Evolutionary conservation across 805 yeast species (phyloP), one percentile per base, ranked within the genome.

Genomic region (Candida palmyrensis): DNA sequence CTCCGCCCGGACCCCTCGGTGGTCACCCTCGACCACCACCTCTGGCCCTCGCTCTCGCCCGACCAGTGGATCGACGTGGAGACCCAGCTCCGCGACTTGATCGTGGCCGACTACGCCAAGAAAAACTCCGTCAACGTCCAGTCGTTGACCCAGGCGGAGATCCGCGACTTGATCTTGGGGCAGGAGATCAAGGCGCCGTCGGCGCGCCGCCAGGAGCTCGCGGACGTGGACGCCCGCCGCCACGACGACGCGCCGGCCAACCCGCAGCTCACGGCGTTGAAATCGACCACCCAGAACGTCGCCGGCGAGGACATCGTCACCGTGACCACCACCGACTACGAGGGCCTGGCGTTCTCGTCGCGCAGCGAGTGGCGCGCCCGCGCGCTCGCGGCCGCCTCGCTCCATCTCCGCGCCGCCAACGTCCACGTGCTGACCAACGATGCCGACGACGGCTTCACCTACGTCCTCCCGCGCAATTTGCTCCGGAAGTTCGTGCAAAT

Each of bases 221-320:
- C 89, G 0, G 89, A 82, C 37, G 68, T 86, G 32, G 88, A 80
- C 33, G 38, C 35, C 16, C 71, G 72, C 6, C 51, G 62, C 0
- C 55, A 55, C 25, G 71, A 67, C 21, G 58, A 62, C 30, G 32
- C 16, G 20, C 10, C 6, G 10, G 66, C 65, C 10, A 68, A 70
- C 37, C 53, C 58, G 23, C 81, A 82, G 42, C 59, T 80, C 20
- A 75, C 88, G 1, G 92, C 95, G 0, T 71, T 81, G 45, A 88
- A 86, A 46, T 79, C 95, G 0, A 82, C 79, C 36, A 83, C 95
- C 0, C 79, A 79, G 17, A 92, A 87, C 51, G 95, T 85, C 2
- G 97, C 89, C 49, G 99, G 99, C 21, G 98, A 92, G 51, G 94
- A 89, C 47, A 90, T 92, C 48, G 82, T 84, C 26, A 90, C 96